These are phyloP conservation scores for Suillus lakei DNA, from an alignment of 768 basidiomycete genomes.

Conservation along the genomic window DNA sequence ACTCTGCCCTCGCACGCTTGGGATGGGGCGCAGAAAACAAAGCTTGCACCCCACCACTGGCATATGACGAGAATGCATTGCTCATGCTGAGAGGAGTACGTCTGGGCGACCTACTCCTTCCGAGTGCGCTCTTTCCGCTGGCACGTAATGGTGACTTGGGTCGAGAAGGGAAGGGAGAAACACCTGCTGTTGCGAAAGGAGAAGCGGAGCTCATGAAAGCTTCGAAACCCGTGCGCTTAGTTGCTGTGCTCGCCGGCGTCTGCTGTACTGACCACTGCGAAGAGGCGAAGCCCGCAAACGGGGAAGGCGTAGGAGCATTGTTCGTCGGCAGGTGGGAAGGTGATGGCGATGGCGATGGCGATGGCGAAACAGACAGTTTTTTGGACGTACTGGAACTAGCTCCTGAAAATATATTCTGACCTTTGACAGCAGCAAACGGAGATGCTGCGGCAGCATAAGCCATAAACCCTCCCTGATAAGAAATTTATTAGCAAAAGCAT, in stretches of 20 bases:
- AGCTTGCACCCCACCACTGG: conserved; percentile 50
- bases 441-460: conserved; percentile 78
- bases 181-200: conserved; percentile 46
- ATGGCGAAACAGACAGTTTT: conserved; percentile 34
- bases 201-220: conserved; percentile 57
- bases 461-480: conserved; percentile 69
- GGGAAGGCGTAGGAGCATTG: conserved; percentile 26
- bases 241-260: conserved; percentile 38
- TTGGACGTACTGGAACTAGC: conserved; percentile 26
- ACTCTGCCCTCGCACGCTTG: conserved; percentile 60
- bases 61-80: conserved; percentile 68
- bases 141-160: conserved; percentile 57
- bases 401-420: conserved; percentile 55
- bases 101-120: conserved; percentile 61
- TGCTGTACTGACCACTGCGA: conserved; percentile 23
- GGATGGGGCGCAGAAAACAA: conserved; percentile 49
- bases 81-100: conserved; percentile 45
- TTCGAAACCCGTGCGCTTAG: conserved; percentile 61
- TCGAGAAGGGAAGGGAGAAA: conserved; percentile 38
- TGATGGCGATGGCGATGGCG: conserved; percentile 21
- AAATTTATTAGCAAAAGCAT: conserved; percentile 14
- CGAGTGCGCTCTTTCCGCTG: conserved; percentile 28
- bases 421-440: conserved; percentile 76
- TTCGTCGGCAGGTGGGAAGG: conserved; percentile 24
- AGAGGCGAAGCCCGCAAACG: conserved; percentile 25